Evolutionary conservation across 1,284 basidiomycete species (phyloP).

Genomic region (Moesziomyces sp.): DNA sequence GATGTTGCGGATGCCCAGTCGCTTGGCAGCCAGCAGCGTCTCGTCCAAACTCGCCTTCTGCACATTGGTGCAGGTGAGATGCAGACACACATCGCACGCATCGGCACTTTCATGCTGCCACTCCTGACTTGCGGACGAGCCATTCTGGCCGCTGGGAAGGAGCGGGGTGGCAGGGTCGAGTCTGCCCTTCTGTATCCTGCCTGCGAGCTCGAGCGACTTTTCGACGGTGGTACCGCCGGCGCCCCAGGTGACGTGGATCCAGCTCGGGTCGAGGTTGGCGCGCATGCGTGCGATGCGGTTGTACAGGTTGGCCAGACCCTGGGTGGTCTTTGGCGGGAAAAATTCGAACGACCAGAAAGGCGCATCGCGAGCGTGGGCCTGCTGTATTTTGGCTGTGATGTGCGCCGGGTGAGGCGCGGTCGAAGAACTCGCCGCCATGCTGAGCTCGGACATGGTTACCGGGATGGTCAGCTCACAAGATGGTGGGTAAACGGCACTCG

Average conservation of each 20-base stretch:
- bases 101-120: slow-evolving; percentile 73
- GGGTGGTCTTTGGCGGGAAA: slow-evolving; percentile 92
- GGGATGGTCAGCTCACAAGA: too few species aligned
- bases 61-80: slow-evolving; percentile 96
- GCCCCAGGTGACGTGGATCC: slow-evolving; percentile 87
- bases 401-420: slow-evolving; percentile 29
- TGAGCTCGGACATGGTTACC: too few species aligned
- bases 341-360: slow-evolving; percentile 80
- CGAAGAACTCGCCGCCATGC: too few species aligned
- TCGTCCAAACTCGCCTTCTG: slow-evolving; percentile 80
- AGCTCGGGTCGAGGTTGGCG: slow-evolving; percentile 73
- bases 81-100: slow-evolving; percentile 87
- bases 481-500: too few species aligned
- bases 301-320: slow-evolving; percentile 77
- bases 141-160: slow-evolving; percentile 11
- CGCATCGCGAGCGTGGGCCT: slow-evolving; percentile 20
- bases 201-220: slow-evolving; percentile 81
- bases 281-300: slow-evolving; percentile 70
- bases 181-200: slow-evolving; percentile 58
- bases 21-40: slow-evolving; percentile 82
- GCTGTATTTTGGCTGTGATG: slow-evolving; percentile 39
- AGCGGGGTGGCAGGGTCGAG: slow-evolving; percentile 42
- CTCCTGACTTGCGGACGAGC: slow-evolving; percentile 3
- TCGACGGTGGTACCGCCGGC: slow-evolving; percentile 94
- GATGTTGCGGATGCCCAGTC: slow-evolving; percentile 86